These are phyloP conservation scores for Niebla homalea DNA, from an alignment of 495 filamentous ascomycete species.

Conservation along the genomic window DNA sequence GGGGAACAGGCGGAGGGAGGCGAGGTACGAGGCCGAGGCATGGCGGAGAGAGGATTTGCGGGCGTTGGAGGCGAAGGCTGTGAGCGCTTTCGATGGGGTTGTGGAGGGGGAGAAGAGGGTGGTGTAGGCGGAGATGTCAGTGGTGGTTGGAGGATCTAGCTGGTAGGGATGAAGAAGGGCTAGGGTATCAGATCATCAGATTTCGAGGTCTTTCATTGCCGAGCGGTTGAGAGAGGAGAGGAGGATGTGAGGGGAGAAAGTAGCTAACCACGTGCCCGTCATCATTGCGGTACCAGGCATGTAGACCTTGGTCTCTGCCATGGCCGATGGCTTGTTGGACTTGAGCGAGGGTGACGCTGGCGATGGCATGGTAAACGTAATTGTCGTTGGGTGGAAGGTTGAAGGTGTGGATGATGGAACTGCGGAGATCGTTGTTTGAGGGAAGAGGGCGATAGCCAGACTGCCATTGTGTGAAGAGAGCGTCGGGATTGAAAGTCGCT, in stretches of 20 bases:
- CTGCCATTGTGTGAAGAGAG: slow-evolving; percentile 24
- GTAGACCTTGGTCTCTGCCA: slow-evolving; percentile 30
- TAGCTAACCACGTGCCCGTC: slow-evolving; percentile 20
- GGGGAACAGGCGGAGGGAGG: slow-evolving; percentile 24
- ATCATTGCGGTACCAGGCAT: slow-evolving; percentile 28
- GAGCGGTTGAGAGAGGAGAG: background rate
- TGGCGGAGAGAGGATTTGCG: slow-evolving; percentile 41
- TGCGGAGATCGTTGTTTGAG: slow-evolving; percentile 31
- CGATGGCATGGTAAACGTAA: slow-evolving; percentile 46
- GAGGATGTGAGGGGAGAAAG: background rate
- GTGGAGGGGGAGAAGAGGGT: slow-evolving; percentile 40
- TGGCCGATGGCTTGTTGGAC: slow-evolving; percentile 37
- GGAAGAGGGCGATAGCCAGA: slow-evolving; percentile 12
- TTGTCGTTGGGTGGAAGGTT: slow-evolving; percentile 30
- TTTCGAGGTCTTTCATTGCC: background rate
- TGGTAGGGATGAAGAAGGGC: slow-evolving; percentile 10
- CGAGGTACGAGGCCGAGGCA: slow-evolving; percentile 35
- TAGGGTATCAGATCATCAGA: slow-evolving; percentile 6
- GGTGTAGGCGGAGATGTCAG: slow-evolving; percentile 45
- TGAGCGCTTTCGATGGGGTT: slow-evolving; percentile 37
- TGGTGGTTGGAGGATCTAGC: slow-evolving; percentile 30
- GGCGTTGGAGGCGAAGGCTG: slow-evolving; percentile 40
- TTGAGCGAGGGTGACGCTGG: slow-evolving; percentile 35
- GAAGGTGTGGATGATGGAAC: slow-evolving; percentile 40
- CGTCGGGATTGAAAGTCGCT: slow-evolving; percentile 24